Conservation (phyloP, 2,329 filamentous ascomycete species). For the Cordyceps farinosa region DNA sequence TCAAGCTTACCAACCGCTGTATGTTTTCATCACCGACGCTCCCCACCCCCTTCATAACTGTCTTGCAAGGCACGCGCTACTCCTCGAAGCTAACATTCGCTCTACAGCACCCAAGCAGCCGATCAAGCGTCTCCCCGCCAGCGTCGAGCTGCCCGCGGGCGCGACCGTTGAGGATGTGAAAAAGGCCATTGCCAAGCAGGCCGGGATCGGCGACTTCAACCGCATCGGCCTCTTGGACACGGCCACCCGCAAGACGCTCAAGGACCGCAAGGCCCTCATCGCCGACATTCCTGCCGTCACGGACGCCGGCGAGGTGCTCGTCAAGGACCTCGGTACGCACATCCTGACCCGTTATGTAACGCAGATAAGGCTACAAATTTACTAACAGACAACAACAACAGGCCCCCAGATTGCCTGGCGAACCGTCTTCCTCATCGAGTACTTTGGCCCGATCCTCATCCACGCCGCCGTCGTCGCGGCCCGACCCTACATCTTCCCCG, state of each 20-base stretch:
- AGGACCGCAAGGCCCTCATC: slow-evolving; percentile 56
- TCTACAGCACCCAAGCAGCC: slow-evolving; percentile 44
- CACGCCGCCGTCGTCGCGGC: slow-evolving; percentile 71
- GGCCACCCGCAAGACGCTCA: slow-evolving; percentile 58
- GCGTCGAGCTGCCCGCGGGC: slow-evolving; percentile 45
- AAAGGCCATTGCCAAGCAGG: slow-evolving; percentile 48
- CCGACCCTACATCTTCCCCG: slow-evolving; percentile 60
- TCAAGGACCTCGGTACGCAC: slow-evolving; percentile 82
- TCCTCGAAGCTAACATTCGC: not conserved
- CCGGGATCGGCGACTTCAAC: slow-evolving; percentile 54
- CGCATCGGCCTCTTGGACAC: slow-evolving; percentile 61
- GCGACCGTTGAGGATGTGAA: slow-evolving; percentile 61
- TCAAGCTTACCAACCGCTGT: slow-evolving; percentile 44
- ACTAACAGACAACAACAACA: slow-evolving; percentile 33
- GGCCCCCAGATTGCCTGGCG: slow-evolving; percentile 88
- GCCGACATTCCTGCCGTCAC: slow-evolving; percentile 46
- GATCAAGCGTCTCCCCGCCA: slow-evolving; percentile 51
- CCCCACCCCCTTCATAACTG: not conserved
- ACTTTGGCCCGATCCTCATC: slow-evolving; percentile 85
- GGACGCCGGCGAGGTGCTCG: slow-evolving; percentile 60
- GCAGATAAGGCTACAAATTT: too few relatives aligned
- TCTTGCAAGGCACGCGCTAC: not conserved
- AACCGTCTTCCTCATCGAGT: slow-evolving; percentile 93
- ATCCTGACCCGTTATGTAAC: too few relatives aligned
- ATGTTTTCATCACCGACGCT: slow-evolving; percentile 16